A percentile compares a stretch with the other conserved stretches of the same genome.
Evolutionary conservation across 495 filamentous ascomycete species (phyloP).

Genomic region (Aspergillus haitiensis): DNA sequence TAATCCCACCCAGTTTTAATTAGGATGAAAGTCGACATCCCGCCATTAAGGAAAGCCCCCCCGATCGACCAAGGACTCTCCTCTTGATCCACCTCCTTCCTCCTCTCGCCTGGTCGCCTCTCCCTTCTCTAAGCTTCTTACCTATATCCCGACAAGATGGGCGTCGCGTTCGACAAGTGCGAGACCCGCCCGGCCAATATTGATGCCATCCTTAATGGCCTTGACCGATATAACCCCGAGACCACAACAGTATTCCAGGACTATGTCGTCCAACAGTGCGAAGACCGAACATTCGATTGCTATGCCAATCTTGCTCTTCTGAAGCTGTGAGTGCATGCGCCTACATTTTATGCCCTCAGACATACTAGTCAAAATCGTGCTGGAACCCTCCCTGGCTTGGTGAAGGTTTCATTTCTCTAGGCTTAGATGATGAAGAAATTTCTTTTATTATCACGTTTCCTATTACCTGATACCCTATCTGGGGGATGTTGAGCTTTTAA

Average conservation of each 20-base stretch:
- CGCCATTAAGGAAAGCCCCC: neutral
- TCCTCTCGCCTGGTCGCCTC: constrained; percentile 4
- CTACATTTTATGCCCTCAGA: constrained; percentile 1
- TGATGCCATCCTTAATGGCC: constrained; percentile 83
- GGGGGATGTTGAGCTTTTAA: constrained; percentile 39
- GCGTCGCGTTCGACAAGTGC: constrained; percentile 55
- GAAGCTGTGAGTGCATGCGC: constrained; percentile 80
- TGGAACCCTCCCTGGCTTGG: neutral
- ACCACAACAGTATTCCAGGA: constrained; percentile 92
- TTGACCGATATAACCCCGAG: constrained; percentile 98
- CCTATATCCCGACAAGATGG: constrained; percentile 39
- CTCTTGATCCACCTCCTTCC: constrained; percentile 13
- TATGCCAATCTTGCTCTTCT: constrained; percentile 94
- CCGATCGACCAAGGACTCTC: constrained; percentile 14
- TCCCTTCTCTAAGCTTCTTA: constrained; percentile 5
- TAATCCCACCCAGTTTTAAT: constrained; percentile 38
- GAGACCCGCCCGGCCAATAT: constrained; percentile 80
- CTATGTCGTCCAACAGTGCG: constrained; percentile 93
- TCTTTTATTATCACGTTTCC: constrained; percentile 77
- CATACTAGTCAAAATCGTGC: constrained; percentile 4
- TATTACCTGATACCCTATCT: constrained; percentile 80
- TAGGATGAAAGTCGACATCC: constrained; percentile 22
- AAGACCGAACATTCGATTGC: constrained; percentile 87
- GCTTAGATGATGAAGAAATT: constrained; percentile 63
- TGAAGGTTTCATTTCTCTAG: neutral